Percentiles rank a stretch among this genome's conserved stretches.
phyloP scores from a whole-genome alignment of 1,139 yeast genomes.

The Lodderomyces margitis region DNA sequence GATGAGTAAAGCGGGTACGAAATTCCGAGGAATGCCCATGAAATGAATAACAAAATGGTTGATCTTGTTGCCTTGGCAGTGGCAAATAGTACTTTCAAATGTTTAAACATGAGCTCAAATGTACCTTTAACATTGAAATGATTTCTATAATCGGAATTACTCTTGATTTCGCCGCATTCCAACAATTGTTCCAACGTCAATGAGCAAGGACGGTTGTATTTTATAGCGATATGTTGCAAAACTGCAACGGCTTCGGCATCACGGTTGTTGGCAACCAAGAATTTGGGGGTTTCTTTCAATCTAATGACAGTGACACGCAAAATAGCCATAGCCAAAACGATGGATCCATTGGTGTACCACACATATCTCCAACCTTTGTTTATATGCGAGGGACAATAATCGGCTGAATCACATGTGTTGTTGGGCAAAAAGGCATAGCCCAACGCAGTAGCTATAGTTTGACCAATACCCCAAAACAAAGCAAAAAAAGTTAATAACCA shows the following conservation, averaged over 20 bases:
- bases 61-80: conserved; percentile 26
- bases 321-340: conserved; percentile 49
- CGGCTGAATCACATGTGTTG: conserved; percentile 38
- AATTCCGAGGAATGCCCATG: conserved; percentile 40
- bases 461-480: conserved; percentile 64
- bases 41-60: conserved; percentile 27
- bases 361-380: conserved; percentile 65
- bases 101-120: conserved; percentile 19
- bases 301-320: conserved; percentile 45
- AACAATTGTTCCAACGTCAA: conserved; percentile 45
- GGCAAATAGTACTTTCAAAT: conserved; percentile 28
- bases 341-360: conserved; percentile 52
- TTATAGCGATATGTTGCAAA: conserved; percentile 37
- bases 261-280: conserved; percentile 48
- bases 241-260: conserved; percentile 49
- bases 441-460: conserved; percentile 51
- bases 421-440: conserved; percentile 58
- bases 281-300: conserved; percentile 59
- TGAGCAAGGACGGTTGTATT: conserved; percentile 40
- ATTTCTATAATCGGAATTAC: conserved; percentile 24
- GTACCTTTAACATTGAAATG: conserved; percentile 20
- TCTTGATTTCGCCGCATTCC: conserved; percentile 42
- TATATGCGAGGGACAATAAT: conserved; percentile 40
- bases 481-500: conserved; percentile 58
- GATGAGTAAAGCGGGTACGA: conserved; percentile 40